Conservation (phyloP, 2,329 filamentous ascomycete species). For the Sporothrix humicola region DNA sequence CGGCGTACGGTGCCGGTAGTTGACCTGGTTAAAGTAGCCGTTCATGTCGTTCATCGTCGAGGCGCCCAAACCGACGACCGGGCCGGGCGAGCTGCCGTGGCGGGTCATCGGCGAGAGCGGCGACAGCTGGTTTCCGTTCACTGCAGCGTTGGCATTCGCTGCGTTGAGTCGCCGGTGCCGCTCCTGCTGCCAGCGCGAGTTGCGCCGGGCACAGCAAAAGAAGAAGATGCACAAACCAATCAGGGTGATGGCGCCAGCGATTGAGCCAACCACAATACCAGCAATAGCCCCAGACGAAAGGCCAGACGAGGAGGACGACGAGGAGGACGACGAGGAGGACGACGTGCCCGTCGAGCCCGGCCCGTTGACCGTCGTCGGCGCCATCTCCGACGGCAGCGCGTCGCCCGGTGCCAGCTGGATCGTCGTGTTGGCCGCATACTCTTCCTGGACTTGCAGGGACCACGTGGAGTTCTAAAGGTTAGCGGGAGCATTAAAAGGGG, state of each 20-base stretch:
- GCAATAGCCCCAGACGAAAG: slow-evolving; percentile 58
- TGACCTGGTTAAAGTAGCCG: slow-evolving; percentile 22
- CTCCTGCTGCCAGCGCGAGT: slow-evolving; percentile 2
- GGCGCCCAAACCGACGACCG: not conserved
- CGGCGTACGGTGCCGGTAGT: slow-evolving; percentile 29
- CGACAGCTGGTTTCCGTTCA: not conserved
- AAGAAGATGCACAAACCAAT: slow-evolving; percentile 55
- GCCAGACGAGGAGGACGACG: not conserved
- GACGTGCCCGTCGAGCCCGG: slow-evolving; percentile 33
- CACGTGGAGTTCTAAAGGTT: slow-evolving; percentile 51
- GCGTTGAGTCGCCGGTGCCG: not conserved
- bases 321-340: slow-evolving; percentile 29
- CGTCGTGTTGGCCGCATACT: slow-evolving; percentile 54
- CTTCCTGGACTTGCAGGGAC: slow-evolving; percentile 55
- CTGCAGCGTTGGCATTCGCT: not conserved
- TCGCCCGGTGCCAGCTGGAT: slow-evolving; percentile 63
- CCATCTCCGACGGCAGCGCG: slow-evolving; percentile 55
- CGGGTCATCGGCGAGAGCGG: slow-evolving; percentile 20
- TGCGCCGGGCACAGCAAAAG: slow-evolving; percentile 47
- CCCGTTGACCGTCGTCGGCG: slow-evolving; percentile 37
- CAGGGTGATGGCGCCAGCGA: slow-evolving; percentile 52
- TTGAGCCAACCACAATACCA: slow-evolving; percentile 61
- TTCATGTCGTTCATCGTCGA: slow-evolving; percentile 25
- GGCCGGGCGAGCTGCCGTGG: not conserved
- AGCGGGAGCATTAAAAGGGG: not conserved